Evolutionary conservation across 139 green algal genomes (phyloP), one percentile per base, ranked within the genome.

Genomic region (Chlorella sp.): DNA sequence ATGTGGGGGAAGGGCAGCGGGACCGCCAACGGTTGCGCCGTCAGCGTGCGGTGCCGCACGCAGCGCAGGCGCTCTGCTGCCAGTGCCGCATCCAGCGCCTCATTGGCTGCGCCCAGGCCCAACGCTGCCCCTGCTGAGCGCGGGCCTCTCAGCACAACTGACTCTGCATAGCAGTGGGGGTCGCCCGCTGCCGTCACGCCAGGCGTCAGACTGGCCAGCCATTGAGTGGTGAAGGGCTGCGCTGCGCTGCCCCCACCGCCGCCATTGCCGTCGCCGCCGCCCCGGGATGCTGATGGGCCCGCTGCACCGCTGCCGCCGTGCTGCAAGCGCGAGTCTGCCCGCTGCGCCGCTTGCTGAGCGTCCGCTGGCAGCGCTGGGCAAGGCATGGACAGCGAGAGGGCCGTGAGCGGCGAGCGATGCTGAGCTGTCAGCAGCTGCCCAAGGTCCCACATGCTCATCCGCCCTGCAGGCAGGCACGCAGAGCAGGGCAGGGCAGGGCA

Each of bases 1-100:
- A 94, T 76, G 77, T 75, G 53, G 21, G 92, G 92, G 88, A 91
- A 94, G 24, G 92, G 89, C 36, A 94, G 83, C 26, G 92, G 92
- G 2, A 94, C 61, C 3, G 92, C 83, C 83, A 93, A 73, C 64
- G 92, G 68, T 42, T 86, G 68, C 30, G 90, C 60, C 5, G 39
- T 34, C 48, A 94, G 28, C 28, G 83, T 90, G 24, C 82, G 32
- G 2, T 92, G 83, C 78, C 91, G 91, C 57, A 93, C 75, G 84
- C 92, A 94, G 0, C 90, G 90, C 39, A 68, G 42, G 15, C 77
- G 64, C 85, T 94, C 91, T 1, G 42, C 71, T 1, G 83, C 28
- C 34, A 94, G 75, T 5, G 86, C 81, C 0, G 83, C 81, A 76
- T 91, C 86, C 80, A 94, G 75, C 34, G 80, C 48, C 4, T 61